These are phyloP conservation scores for Colletotrichum caudatum DNA, from an alignment of 2,329 filamentous ascomycete species.

Conservation along the genomic window DNA sequence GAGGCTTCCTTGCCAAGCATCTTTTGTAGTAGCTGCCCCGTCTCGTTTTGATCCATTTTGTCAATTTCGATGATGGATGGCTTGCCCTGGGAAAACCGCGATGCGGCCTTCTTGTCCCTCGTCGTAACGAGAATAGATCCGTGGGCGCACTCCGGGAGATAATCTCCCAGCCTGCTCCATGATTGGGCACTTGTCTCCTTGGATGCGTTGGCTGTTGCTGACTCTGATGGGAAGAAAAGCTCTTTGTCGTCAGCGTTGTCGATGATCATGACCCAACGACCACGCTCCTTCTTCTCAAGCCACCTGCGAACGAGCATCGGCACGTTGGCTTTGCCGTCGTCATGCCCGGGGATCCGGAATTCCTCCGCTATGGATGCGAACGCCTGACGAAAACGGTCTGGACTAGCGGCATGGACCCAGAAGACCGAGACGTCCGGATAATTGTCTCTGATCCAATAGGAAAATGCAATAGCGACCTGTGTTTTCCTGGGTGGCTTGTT, in stretches of 20 bases:
- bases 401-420: slow-evolving; percentile 51
- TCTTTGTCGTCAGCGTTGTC: slow-evolving; percentile 26
- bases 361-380: not conserved
- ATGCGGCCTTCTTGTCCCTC: not conserved
- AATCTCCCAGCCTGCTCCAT: not conserved
- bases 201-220: too few species aligned
- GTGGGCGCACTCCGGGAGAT: slow-evolving; percentile 48
- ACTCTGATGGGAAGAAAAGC: slow-evolving; percentile 11
- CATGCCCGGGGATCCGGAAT: not conserved
- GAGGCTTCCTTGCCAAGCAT: not conserved
- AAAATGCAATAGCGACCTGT: slow-evolving; percentile 49
- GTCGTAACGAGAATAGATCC: slow-evolving; percentile 48
- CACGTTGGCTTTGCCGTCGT: not conserved
- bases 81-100: not conserved
- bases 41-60: not conserved
- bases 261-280: slow-evolving; percentile 42
- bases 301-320: not conserved
- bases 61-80: not conserved
- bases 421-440: slow-evolving; percentile 46
- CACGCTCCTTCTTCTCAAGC: slow-evolving; percentile 28
- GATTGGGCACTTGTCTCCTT: too few species aligned
- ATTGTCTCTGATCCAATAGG: slow-evolving; percentile 43
- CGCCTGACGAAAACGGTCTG: slow-evolving; percentile 45
- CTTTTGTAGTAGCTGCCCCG: not conserved
- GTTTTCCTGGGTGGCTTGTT: slow-evolving; percentile 47